Evolutionary conservation across 805 yeast genomes (phyloP).

Genomic region (Starmerella gropengiesseri): DNA sequence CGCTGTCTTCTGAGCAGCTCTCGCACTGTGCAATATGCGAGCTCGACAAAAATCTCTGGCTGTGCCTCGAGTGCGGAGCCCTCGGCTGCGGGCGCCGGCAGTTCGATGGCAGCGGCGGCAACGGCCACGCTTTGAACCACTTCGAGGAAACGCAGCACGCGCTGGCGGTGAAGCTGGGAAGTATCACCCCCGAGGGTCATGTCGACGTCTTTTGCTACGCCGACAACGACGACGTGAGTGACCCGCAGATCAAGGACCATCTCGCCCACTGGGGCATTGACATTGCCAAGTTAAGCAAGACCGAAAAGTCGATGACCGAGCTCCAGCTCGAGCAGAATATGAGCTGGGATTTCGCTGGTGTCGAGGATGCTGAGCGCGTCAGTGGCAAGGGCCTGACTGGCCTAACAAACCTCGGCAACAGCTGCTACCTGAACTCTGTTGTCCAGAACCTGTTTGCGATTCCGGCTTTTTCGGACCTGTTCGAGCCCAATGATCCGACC

Average conservation of each 20-base stretch:
- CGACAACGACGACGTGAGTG: constrained; percentile 81
- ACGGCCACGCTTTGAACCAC: constrained; percentile 80
- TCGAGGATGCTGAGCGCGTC: constrained; percentile 45
- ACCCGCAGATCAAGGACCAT: constrained; percentile 43
- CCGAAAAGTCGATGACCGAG: constrained; percentile 82
- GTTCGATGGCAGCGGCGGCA: constrained; percentile 88
- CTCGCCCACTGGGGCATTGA: constrained; percentile 60
- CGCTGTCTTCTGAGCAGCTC: constrained; percentile 12
- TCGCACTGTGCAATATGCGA: constrained; percentile 33
- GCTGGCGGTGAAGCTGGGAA: constrained; percentile 83
- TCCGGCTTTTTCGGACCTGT: constrained; percentile 28
- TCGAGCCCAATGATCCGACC: constrained; percentile 20
- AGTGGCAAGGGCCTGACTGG: constrained; percentile 77
- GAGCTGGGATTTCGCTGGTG: constrained; percentile 85
- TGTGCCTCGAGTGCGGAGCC: constrained; percentile 83
- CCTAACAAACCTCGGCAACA: constrained; percentile 78
- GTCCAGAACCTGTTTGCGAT: constrained; percentile 55
- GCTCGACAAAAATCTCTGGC: constrained; percentile 73
- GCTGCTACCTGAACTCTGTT: constrained; percentile 80
- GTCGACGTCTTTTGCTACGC: constrained; percentile 83
- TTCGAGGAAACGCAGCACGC: constrained; percentile 52
- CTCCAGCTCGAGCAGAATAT: constrained; percentile 85
- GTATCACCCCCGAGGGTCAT: constrained; percentile 58
- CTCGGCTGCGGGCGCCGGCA: constrained; percentile 92
- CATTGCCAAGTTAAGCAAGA: constrained; percentile 43